Base-by-base conservation (phyloP, 305 asterid genomes). In the Fraxinus velutina region DNA sequence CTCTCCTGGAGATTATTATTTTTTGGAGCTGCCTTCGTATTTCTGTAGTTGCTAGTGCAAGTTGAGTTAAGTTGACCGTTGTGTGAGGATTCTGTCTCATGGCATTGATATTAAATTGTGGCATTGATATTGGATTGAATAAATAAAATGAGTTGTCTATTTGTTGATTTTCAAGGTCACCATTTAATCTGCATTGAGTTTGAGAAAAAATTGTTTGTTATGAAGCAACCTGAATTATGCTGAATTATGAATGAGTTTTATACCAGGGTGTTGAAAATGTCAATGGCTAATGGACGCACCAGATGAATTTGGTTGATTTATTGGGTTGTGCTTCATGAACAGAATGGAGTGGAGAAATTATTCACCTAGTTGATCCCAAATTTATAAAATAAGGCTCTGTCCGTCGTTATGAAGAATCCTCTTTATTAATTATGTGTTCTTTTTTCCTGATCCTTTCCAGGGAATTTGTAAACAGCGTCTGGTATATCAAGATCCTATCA, bases 401-500 rank as follows among this genome's bases (percentile, higher is more conserved):
- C 12, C 22, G 32, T 60, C 24, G 12, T 21, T 60, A 60, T 21
- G 71, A 22, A 62, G n/a, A 21, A 7, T 22, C 33, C 33, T 62
- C 13, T 62, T 62, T 62, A 62, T 62, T 62, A 62, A 12, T 37
- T 17, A 57, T 37, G 64, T 52, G 22, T n/a, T 33, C 1, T 33
- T 4, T 74, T 30, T 5, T 64, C 19, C 27, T 36, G 10, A 52
- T 62, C 1, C 17, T 19, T 75, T 83, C 8, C 91, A 95, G 99
- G 98, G 98, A 91, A 87, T 95, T 95, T 44, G 93, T 94, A 15
- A 95, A 94, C 87, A 95, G 52, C 68, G 98, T 95, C 30, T 91
- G 92, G 95, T 92, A 89, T 82, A 94, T 95, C 91, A 95, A 94
- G 92, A 95, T 95, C 78, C 91, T 95, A 70, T 94, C 98, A 78